Base-by-base conservation (phyloP, 2,329 filamentous ascomycete species). In the Hypoxylon sp. region DNA sequence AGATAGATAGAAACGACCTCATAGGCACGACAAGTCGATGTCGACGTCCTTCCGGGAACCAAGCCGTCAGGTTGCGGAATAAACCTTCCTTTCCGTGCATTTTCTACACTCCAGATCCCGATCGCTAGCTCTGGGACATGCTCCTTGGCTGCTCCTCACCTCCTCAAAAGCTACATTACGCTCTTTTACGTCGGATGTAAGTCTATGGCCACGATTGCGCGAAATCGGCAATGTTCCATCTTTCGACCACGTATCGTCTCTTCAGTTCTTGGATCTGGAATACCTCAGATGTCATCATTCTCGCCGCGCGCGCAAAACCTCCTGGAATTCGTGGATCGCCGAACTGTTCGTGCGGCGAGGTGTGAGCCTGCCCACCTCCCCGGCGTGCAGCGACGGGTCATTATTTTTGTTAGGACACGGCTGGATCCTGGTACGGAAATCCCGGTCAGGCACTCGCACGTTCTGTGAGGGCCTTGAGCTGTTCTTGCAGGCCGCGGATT, bases 321-420 rank as follows among this genome's bases (percentile, higher is more conserved):
- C 80, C 51, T 6, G 52, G 70, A 3, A 50, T 51, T 30, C 76
- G 75, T 3, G 82, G 71, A 2, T 61, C 63, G 2, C 73, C 70
- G 52, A 82, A 84, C 44, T 79, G 73, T 54, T 80, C 78, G 61
- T 84, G 80, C 2, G 82, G 80, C 2, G 76, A 74, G 24, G 77
- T 73, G 71, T 85, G 84, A 64, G 85, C 80, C 71, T 84, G 83
- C 0, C 83, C 84, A 18, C 83, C 84, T 64, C 86, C 86, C 50
- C 85, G 79, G 1, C 82, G 84, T 7, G 85, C 87, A 2, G 84
- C 85, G 14, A n/a, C n/a, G n/a, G n/a, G n/a, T n/a, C n/a, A n/a
- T n/a, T n/a, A n/a, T 11, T 78, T 72, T 26, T 81, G 77, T 84
- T 82, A 86, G 72, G 84, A 76, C 3, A 59, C 52, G 2, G 82